These are phyloP conservation scores for Anaeromyces robustus DNA, from an alignment of 192 early-diverging fungal genomes.

Conservation along the genomic window DNA sequence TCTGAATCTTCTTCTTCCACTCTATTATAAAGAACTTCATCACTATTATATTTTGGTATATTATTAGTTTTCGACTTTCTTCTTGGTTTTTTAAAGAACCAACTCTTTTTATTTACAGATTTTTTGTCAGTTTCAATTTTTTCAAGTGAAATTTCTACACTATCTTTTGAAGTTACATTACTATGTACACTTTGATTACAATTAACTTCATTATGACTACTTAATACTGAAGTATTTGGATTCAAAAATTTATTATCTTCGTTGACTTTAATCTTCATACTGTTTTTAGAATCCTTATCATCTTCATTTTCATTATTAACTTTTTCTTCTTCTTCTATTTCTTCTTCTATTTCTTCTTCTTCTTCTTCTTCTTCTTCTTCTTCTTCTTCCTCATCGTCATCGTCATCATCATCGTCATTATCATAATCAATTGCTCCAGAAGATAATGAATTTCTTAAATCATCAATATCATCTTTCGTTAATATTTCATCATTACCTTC, in stretches of 20 bases:
- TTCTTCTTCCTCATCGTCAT: constrained; percentile 15
- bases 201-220: not conserved
- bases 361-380: constrained; percentile 10
- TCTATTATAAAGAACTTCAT: not conserved
- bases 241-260: not conserved
- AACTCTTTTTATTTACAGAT: not conserved
- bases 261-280: constrained; percentile 16
- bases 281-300: constrained; percentile 17
- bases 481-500: constrained; percentile 21
- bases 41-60: not conserved
- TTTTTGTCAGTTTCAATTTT: not conserved
- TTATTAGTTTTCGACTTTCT: not conserved
- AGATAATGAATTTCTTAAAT: constrained; percentile 14
- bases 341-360: constrained; percentile 23
- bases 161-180: constrained; percentile 7
- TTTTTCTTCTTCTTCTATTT: constrained; percentile 20
- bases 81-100: not conserved
- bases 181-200: constrained; percentile 7
- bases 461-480: constrained; percentile 14
- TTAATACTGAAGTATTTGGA: not conserved
- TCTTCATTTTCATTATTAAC: constrained; percentile 18
- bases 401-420: not conserved
- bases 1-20: not conserved
- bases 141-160: constrained; percentile 1
- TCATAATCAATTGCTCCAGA: constrained; percentile 4